Evolutionary conservation across 2,329 filamentous ascomycete genomes (phyloP).

Genomic region (Scedosporium dehoogii): DNA sequence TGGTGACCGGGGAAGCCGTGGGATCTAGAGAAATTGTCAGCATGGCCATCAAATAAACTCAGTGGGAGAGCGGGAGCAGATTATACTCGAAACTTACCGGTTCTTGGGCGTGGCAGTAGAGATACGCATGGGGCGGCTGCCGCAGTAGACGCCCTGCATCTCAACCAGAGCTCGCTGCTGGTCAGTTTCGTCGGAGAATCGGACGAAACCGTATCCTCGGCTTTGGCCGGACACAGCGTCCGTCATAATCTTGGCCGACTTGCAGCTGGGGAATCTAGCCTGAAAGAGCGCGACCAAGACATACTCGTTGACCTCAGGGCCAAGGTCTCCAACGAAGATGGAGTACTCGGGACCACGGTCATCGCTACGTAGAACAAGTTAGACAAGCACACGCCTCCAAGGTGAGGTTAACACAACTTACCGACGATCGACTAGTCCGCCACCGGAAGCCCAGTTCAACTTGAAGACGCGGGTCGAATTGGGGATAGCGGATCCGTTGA

Average conservation of each 20-base stretch:
- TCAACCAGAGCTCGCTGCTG: slow-evolving; percentile 92
- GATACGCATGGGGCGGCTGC: slow-evolving; percentile 97
- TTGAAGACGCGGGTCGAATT: slow-evolving; percentile 96
- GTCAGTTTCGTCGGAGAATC: slow-evolving; percentile 90
- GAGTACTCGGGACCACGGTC: slow-evolving; percentile 93
- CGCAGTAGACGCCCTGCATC: slow-evolving; percentile 99
- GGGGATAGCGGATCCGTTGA: slow-evolving; percentile 84
- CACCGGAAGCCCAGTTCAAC: slow-evolving; percentile 97
- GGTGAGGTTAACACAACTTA: slow-evolving; percentile 29
- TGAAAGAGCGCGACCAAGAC: slow-evolving; percentile 96
- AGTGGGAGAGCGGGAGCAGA: too few relatives aligned
- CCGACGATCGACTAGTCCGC: slow-evolving; percentile 89
- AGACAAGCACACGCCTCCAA: not conserved
- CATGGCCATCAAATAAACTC: not conserved
- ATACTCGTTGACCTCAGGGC: slow-evolving; percentile 97
- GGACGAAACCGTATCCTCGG: slow-evolving; percentile 94
- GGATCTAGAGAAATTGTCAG: slow-evolving; percentile 5
- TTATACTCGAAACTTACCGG: slow-evolving; percentile 30
- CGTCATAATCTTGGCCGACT: slow-evolving; percentile 99
- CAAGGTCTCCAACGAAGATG: slow-evolving; percentile 96
- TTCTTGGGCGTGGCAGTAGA: slow-evolving; percentile 98
- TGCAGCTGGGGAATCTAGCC: slow-evolving; percentile 91
- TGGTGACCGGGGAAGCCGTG: slow-evolving; percentile 31
- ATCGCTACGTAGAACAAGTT: slow-evolving; percentile 41
- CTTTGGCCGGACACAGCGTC: slow-evolving; percentile 97